phyloP scores from a whole-genome alignment of 2,329 filamentous ascomycete genomes.

The Microcyclosporella mali region DNA sequence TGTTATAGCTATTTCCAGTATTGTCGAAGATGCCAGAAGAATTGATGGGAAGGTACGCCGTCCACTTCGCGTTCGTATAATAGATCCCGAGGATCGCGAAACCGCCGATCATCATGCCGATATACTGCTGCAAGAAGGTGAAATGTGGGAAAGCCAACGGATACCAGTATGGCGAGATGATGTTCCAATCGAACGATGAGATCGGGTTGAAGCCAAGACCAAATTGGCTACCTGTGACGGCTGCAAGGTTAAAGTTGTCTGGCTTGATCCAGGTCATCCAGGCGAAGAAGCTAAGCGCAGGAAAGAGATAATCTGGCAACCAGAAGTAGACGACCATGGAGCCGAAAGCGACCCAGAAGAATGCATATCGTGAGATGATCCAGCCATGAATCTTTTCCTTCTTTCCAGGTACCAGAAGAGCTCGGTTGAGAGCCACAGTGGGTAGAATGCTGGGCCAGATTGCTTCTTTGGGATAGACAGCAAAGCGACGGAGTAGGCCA shows the following conservation, averaged over 20 bases:
- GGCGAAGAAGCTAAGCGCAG: slow-evolving; percentile 81
- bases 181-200: slow-evolving; percentile 81
- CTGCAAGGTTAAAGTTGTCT: slow-evolving; percentile 63
- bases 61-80: slow-evolving; percentile 72
- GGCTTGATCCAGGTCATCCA: slow-evolving; percentile 82
- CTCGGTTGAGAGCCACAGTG: slow-evolving; percentile 54
- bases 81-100: slow-evolving; percentile 22
- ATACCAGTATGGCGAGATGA: slow-evolving; percentile 78
- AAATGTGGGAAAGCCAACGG: slow-evolving; percentile 36
- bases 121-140: slow-evolving; percentile 27
- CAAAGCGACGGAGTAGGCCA: slow-evolving; percentile 69
- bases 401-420: slow-evolving; percentile 52
- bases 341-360: slow-evolving; percentile 69
- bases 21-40: slow-evolving; percentile 83
- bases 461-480: slow-evolving; percentile 81
- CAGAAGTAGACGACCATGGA: slow-evolving; percentile 75
- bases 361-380: slow-evolving; percentile 74
- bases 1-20: slow-evolving; percentile 75
- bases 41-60: slow-evolving; percentile 79
- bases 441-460: slow-evolving; percentile 89
- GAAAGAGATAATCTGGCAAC: slow-evolving; percentile 69
- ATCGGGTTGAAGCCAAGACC: slow-evolving; percentile 22
- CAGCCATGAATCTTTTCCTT: slow-evolving; percentile 63
- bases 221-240: slow-evolving; percentile 23
- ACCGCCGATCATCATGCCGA: slow-evolving; percentile 23